Base-by-base conservation (phyloP, 306 rosid genomes). In the Coriaria nepalensis region DNA sequence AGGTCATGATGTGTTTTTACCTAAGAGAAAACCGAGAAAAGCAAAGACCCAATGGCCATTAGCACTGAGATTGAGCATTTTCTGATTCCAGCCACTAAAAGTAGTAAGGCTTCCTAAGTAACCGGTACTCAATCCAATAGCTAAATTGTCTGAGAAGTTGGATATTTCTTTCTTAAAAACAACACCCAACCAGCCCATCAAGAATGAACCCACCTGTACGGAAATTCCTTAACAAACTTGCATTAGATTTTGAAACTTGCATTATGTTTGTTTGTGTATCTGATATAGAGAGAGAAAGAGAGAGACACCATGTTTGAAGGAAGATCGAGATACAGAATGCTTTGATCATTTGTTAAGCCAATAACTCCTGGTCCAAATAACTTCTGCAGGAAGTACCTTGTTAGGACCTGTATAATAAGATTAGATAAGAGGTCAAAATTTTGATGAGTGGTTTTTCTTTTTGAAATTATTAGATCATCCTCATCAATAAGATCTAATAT, bases 141-240 rank as follows among this genome's bases (percentile, higher is more conserved):
- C 78, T 29, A 84, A 67, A 77, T 74, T 74, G 60, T 88, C 84
- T 38, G 95, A 84, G 41, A 80, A 51, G 2, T 37, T 35, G 35
- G 77, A 63, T 60, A 88, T 81, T 63, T 84, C 78, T 43, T 47
- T 70, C 70, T 88, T 88, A 74, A 84, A 84, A 42, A 72, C 87
- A 49, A 84, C 70, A 53, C 97, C 97, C 52, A 72, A 84, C 97
- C 97, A 84, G 40, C 97, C 95, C 97, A 88, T 84, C 37, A 81
- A 64, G 71, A 88, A 84, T 35, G 93, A 88, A 55, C 95, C 95
- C 40, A 84, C 73, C 97, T 88, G 53, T 33, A 37, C n/a, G 63
- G 64, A 8, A 40, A 52, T 50, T 45, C 36, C 50, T 35, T 7
- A 40, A 12, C 35, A 53, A 6, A 41, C 10, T 41, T 10, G 45